phyloP scores from a whole-genome alignment of 2,329 filamentous ascomycete species.

The Phialocephala sp. region DNA sequence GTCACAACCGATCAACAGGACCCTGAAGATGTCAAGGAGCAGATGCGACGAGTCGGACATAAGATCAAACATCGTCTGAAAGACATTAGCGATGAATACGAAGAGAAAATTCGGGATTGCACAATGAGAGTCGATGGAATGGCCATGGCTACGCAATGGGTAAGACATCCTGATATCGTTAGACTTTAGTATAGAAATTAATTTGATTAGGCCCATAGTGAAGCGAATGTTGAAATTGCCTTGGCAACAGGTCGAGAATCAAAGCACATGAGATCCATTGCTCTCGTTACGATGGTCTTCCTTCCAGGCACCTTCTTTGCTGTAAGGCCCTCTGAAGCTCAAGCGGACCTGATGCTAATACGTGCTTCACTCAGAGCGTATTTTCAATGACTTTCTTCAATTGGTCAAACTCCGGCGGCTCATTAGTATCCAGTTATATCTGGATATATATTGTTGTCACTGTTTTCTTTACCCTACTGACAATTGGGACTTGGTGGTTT shows the following conservation, averaged over 20 bases:
- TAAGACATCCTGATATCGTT: conserved; percentile 21
- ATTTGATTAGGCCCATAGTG: conserved; percentile 9
- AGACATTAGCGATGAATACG: conserved; percentile 36
- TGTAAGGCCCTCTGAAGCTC: background rate
- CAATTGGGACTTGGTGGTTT: background rate
- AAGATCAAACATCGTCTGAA: conserved; percentile 18
- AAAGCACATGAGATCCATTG: conserved; percentile 47
- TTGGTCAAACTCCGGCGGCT: conserved; percentile 9
- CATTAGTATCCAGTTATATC: background rate
- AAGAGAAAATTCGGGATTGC: conserved; percentile 43
- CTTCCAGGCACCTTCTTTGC: conserved; percentile 50
- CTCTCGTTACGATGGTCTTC: conserved; percentile 49
- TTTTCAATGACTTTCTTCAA: conserved; percentile 26
- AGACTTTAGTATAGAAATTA: background rate
- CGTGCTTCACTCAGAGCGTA: conserved; percentile 12
- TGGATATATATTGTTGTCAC: conserved; percentile 6
- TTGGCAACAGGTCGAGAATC: conserved; percentile 17
- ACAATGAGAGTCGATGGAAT: conserved; percentile 46
- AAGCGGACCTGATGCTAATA: background rate
- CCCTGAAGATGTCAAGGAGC: background rate
- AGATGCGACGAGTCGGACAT: conserved; percentile 8
- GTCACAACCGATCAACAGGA: background rate
- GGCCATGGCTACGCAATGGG: conserved; percentile 46
- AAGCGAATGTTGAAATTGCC: conserved; percentile 23
- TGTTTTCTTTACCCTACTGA: background rate